A percentile compares a stretch with the other conserved stretches of the same genome.
Conservation (phyloP, 2,329 filamentous ascomycete genomes). For the Trichoderma sp. region DNA sequence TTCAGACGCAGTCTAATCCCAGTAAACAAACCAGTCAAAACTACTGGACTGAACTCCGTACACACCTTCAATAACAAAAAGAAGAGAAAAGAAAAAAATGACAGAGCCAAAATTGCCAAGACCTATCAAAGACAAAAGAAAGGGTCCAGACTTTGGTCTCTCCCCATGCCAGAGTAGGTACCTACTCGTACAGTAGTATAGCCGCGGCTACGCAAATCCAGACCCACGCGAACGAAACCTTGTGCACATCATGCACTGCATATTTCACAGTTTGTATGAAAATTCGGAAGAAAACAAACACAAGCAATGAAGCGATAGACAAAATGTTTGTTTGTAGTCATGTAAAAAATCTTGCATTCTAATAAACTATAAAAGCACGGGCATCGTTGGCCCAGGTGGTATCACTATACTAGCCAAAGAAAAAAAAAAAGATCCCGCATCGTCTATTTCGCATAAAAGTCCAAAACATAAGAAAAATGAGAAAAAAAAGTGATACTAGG, state of each 20-base stretch:
- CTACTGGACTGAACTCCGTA: neutral
- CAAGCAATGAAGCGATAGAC: neutral
- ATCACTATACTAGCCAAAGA: conserved; percentile 14
- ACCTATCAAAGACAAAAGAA: neutral
- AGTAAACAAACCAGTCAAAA: neutral
- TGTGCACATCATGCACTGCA: neutral
- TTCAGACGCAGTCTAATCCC: neutral
- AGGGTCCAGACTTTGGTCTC: neutral
- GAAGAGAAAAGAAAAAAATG: neutral
- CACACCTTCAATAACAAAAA: neutral
- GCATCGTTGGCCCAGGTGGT: conserved; percentile 13
- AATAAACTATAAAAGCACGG: conserved; percentile 1
- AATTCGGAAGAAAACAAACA: neutral
- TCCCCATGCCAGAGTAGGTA: neutral
- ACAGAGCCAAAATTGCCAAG: neutral
- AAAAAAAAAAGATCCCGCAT: conserved; percentile 2
- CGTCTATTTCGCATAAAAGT: conserved; percentile 15
- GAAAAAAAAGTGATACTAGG: conserved; percentile 21
- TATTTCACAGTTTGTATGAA: neutral
- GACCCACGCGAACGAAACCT: neutral
- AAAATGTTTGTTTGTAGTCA: neutral
- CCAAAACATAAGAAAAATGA: conserved; percentile 16
- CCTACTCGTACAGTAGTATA: neutral
- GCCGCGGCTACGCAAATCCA: neutral
- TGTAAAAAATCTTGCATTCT: conserved; percentile 10